Evolutionary conservation across 441 rosid species (phyloP), one percentile per base, ranked within the genome.

Genomic region (Gossypium lobatum): DNA sequence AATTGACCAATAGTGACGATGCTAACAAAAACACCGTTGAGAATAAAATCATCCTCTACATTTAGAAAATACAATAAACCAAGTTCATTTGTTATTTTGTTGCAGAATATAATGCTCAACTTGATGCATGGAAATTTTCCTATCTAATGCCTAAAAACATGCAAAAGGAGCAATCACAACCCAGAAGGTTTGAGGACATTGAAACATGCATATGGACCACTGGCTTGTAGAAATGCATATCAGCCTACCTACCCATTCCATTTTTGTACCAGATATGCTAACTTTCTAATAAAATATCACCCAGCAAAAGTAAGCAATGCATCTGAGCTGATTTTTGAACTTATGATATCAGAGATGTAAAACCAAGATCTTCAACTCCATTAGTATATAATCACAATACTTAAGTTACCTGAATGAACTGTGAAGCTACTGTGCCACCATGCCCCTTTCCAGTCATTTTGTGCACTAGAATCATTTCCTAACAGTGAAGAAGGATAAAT

Each of bases 351-450:
- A 3, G 10, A 45, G 54, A 45, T 11, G 54, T 13, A 65, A 64
- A 42, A 65, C 1, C 6, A 42, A 46, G 57, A 66, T 66, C 14
- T 66, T 14, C 21, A 66, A 23, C 71, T 46, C 58, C 58, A 13
- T 23, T 14, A 25, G 23, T 48, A 16, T 65, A 50, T 28, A 74
- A 20, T 28, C 13, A 18, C 14, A 34, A 46, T 17, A 72, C 23
- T 64, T 23, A 23, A 75, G 64, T 68, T 78, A 95, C 98, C 98
- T 77, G 95, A 87, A 58, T 85, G 85, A 75, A 81, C 78, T 53
- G 80, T 80, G 77, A 93, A 86, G 82, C 89, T 85, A 78, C 91
- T 87, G 81, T 95, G 98, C 98, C 97, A 90, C 98, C 99, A 95
- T 21, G 92, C 89, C 66, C 98, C 97, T 78, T 88, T 90, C 99